Evolutionary conservation across 768 basidiomycete species (phyloP), one percentile per base, ranked within the genome.

Genomic region (Lactifluus subvellereus): DNA sequence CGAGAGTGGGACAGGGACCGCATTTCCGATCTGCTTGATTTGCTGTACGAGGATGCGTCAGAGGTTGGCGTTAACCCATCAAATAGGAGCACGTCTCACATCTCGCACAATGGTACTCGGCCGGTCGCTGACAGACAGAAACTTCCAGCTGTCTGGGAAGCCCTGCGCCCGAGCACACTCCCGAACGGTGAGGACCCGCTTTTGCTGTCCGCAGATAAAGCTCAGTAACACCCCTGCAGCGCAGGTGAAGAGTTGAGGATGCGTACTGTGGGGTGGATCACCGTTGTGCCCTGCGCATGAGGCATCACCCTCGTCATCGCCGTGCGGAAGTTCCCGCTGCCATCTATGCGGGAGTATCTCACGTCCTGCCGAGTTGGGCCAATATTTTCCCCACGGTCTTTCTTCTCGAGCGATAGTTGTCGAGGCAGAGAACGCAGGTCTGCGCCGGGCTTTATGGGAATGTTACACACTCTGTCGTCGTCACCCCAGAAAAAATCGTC

Each of bases 11-110:
- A 89, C 78, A 3, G 89, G 87, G 7, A 90, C 89, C 2, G 88
- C 89, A 69, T 91, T 91, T 0, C 89, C 90, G 50, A 91, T 90
- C 66, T 91, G 89, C 54, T 81, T 77, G 60, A 85, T 77, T 84
- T 87, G 86, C 89, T 91, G 65, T 27, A 63, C 20, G 42, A 10
- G 61, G 40, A 20, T 18, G 27, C 8, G 51, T 60, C 45, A 63
- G 57, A 32, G 8, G 10, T 4, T 9, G 18, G 18, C 14, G 13
- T 49, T 57, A 30, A 8, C 14, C 35, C 40, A 48, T 42, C 37
- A 49, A 37, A 14, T 6, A 5, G 27, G 5, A 22, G 32, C n/a
- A 35, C 27, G 13, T 77, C 83, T 62, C 61, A 90, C 89, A 65
- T 88, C 85, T 13, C 74, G 67, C 1, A 83, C 67, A 37, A 77